Evolutionary conservation across 306 rosid species (phyloP).

Genomic region (Senna tora): DNA sequence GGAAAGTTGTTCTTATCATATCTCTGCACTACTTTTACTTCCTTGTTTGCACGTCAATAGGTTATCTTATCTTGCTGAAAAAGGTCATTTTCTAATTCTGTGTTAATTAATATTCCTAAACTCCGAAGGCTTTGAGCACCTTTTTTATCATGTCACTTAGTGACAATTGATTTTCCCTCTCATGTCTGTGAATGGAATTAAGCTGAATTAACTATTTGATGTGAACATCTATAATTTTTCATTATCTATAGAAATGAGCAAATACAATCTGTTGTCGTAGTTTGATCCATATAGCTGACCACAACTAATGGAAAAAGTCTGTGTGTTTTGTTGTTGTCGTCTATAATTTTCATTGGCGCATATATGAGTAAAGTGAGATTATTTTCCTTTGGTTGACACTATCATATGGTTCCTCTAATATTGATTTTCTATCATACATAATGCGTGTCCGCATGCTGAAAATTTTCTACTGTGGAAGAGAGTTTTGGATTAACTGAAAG

Average conservation of each 20-base stretch:
- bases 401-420: conserved; percentile 23
- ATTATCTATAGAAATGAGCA: no score
- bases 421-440: conserved; percentile 1
- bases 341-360: conserved; percentile 2
- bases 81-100: not conserved
- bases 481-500: not conserved
- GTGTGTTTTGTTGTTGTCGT: no score
- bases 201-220: conserved; percentile 11
- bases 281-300: no score
- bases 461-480: conserved; percentile 3
- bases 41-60: conserved; percentile 2
- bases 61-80: not conserved
- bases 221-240: conserved; percentile 4
- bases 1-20: conserved; percentile 26
- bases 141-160: conserved; percentile 4
- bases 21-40: conserved; percentile 5
- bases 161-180: not conserved
- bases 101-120: not conserved
- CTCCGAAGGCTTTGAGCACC: not conserved
- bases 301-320: no score
- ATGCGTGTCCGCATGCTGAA: conserved; percentile 5
- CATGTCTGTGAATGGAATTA: conserved; percentile 21
- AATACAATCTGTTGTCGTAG: no score
- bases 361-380: conserved; percentile 5
- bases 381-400: conserved; percentile 9